A percentile compares a stretch with the other conserved stretches of the same genome.
These are phyloP conservation scores for Sphagnurus paluster DNA, from an alignment of 1,284 basidiomycete species.

Conservation along the genomic window DNA sequence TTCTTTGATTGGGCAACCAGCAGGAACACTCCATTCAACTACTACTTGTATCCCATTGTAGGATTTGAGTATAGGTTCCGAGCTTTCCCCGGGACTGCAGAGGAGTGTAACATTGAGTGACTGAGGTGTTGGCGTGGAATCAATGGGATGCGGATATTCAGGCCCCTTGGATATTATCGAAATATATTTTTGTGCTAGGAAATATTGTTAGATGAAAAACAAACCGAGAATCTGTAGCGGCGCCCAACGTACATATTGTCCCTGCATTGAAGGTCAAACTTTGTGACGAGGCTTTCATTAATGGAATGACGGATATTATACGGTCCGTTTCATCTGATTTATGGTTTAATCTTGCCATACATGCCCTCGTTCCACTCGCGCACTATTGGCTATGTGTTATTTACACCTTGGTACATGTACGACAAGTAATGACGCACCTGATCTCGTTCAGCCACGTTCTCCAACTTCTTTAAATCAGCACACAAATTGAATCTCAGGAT, in stretches of 20 bases:
- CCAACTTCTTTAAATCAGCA: conserved; percentile 49
- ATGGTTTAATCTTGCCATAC: conserved; percentile 64
- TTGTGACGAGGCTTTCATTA: conserved; percentile 51
- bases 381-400: conserved; percentile 64
- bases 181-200: conserved; percentile 53
- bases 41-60: conserved; percentile 58
- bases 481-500: conserved; percentile 60
- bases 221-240: conserved; percentile 3
- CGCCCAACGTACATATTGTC: conserved; percentile 47
- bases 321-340: conserved; percentile 55
- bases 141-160: conserved; percentile 54
- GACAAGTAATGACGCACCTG: conserved; percentile 51
- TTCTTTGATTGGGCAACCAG: conserved; percentile 49
- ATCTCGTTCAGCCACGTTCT: conserved; percentile 53
- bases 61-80: conserved; percentile 52
- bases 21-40: conserved; percentile 60
- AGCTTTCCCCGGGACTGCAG: conserved; percentile 45
- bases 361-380: conserved; percentile 63
- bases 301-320: conserved; percentile 64
- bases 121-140: conserved; percentile 46
- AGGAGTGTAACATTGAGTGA: conserved; percentile 59
- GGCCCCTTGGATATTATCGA: conserved; percentile 60
- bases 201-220: conserved; percentile 14
- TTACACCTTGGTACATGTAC: not conserved
- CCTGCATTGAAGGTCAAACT: conserved; percentile 36